Evolutionary conservation across 495 filamentous ascomycete species (phyloP), one percentile per base, ranked within the genome.

Genomic region (Podospora comata): DNA sequence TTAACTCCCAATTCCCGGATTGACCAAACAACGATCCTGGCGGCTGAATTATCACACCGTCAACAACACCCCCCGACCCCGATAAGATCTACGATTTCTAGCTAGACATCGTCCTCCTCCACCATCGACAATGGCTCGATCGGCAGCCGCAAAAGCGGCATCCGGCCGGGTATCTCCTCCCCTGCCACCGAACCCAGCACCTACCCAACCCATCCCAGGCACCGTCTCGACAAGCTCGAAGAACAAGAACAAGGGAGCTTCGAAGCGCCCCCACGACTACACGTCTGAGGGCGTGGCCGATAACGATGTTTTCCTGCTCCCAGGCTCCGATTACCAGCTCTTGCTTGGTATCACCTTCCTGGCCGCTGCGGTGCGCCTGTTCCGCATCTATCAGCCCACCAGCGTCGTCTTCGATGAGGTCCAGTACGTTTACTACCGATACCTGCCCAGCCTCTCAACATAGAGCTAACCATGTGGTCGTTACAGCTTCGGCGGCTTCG

Each of bases 401-500:
- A 97, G 94, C 74, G 95, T 99, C 53, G 95, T 99, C 60, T 99
- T 99, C 77, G 95, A 99, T 76, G 95, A 99, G 85, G 95, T 99
- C 78, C 95, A 99, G 94, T 97, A 88, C 68, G 75, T 74, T 64
- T 58, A 65, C 23, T n/a, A 3, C 18, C 19, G 20, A 16, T 34
- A 13, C n/a, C 23, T 60, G 32, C 9, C 56, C 23, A 16, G 20
- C 39, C 48, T 5, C 20, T 18, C 16, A 32, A 39, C 28, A 11
- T 48, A 39, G 27, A 39, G 16, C 30, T 63, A n/a, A 32, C 32
- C 6, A 48, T 53, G 65, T 65, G 61, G 16, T 56, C 59, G 3
- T 30, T 30, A 75, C 74, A 96, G 94, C 78, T 99, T 99, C 80
- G 95, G 95, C 73, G 95, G 95, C 4, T 99, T 98, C 74, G 95